These are phyloP conservation scores for Evansstolkia leycettana DNA, from an alignment of 495 filamentous ascomycete species.

Conservation along the genomic window DNA sequence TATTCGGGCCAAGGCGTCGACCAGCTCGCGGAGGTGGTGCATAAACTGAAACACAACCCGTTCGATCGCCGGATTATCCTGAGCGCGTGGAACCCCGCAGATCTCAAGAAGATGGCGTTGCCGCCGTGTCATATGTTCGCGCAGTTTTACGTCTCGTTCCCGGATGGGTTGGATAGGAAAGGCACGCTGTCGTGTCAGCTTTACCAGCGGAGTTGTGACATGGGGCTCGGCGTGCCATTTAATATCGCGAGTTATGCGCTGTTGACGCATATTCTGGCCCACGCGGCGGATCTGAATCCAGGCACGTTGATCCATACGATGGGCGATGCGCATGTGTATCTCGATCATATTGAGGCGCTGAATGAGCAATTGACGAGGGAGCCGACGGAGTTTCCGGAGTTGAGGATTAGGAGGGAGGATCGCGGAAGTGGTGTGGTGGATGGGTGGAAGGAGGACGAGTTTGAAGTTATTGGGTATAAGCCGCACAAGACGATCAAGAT, in stretches of 20 bases:
- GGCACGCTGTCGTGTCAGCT: conserved; percentile 72
- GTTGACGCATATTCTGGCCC: conserved; percentile 86
- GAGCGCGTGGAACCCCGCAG: conserved; percentile 84
- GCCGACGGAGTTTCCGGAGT: conserved; percentile 68
- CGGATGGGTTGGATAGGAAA: conserved; percentile 23
- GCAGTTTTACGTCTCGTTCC: conserved; percentile 91
- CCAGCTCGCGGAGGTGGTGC: conserved; percentile 75
- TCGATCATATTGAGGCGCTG: conserved; percentile 84
- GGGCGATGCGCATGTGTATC: conserved; percentile 93
- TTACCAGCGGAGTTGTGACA: conserved; percentile 92
- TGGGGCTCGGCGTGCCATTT: conserved; percentile 95
- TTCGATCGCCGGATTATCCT: conserved; percentile 86
- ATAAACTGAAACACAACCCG: conserved; percentile 68
- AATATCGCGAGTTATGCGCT: conserved; percentile 93
- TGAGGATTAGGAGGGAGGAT: conserved; percentile 54
- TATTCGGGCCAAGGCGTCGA: conserved; percentile 86
- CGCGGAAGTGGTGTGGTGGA: conserved; percentile 62
- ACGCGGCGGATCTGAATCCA: conserved; percentile 68
- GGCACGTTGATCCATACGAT: conserved; percentile 83
- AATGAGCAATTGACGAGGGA: conserved; percentile 65
- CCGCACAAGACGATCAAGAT: conserved; percentile 85
- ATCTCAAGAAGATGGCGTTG: conserved; percentile 80
- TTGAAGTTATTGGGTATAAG: conserved; percentile 76
- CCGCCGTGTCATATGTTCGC: conserved; percentile 99
- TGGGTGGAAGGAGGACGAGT: conserved; percentile 80